phyloP scores from a whole-genome alignment of 192 early-diverging fungal species.

The Pecoramyces ruminantium region DNA sequence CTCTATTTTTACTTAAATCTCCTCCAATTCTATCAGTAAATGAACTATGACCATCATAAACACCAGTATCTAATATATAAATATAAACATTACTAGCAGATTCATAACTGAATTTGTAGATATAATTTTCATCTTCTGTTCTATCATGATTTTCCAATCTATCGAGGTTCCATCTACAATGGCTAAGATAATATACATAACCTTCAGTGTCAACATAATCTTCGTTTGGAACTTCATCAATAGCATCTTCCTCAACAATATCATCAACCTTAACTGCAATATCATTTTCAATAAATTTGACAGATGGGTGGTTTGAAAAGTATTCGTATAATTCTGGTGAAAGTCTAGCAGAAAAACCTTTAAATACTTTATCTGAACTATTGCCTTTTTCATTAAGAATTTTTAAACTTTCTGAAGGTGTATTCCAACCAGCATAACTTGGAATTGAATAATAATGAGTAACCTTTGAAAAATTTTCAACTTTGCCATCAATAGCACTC shows the following conservation, averaged over 20 bases:
- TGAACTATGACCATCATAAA: neutral
- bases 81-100: neutral
- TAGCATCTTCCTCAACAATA: neutral
- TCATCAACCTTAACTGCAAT: neutral
- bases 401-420: neutral
- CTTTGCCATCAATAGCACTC: neutral
- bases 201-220: neutral
- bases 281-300: neutral
- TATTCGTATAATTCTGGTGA: neutral
- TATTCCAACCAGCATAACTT: neutral
- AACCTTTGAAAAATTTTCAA: neutral
- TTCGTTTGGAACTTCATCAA: neutral
- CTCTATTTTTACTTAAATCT: slow-evolving; percentile 13
- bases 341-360: neutral
- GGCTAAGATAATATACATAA: neutral
- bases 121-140: neutral
- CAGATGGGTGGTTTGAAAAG: neutral
- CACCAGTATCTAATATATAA: neutral
- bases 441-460: neutral
- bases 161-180: neutral
- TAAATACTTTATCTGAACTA: neutral
- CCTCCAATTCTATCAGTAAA: neutral
- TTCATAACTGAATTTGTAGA: neutral
- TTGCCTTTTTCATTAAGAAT: neutral
- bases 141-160: neutral